A percentile compares a stretch with the other conserved stretches of the same genome.
Conservation (phyloP, 139 green algal genomes). For the Micromonas pusilla region DNA sequence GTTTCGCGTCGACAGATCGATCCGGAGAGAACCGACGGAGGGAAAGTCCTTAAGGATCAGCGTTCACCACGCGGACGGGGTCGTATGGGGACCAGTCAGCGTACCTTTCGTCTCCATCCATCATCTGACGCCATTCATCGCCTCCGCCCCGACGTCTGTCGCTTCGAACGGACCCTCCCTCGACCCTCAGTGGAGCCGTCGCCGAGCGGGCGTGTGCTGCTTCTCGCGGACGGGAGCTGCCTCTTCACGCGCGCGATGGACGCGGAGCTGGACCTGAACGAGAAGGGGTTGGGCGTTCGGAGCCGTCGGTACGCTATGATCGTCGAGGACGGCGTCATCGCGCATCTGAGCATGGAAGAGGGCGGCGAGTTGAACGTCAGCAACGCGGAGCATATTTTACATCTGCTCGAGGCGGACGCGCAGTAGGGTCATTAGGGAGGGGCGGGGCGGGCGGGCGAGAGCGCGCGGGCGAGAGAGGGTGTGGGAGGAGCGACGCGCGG, state of each 20-base stretch:
- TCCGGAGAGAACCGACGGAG: too few relatives aligned
- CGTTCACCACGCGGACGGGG: too few relatives aligned
- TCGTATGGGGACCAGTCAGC: constrained; percentile 56
- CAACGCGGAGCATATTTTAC: constrained; percentile 82
- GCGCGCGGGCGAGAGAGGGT: not conserved
- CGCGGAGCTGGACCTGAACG: constrained; percentile 68
- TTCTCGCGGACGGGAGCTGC: constrained; percentile 45
- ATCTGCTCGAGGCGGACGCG: not conserved
- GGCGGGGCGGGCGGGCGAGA: too few relatives aligned
- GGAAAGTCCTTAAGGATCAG: too few relatives aligned
- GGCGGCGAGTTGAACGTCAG: constrained; percentile 91
- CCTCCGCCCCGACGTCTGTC: too few relatives aligned
- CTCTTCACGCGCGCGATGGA: constrained; percentile 53
- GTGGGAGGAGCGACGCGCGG: not conserved
- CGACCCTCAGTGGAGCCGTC: too few relatives aligned
- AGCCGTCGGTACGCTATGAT: constrained; percentile 84
- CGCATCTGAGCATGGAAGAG: constrained; percentile 86
- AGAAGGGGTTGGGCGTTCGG: constrained; percentile 83
- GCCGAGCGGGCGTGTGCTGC: constrained; percentile 27
- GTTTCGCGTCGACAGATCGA: too few relatives aligned
- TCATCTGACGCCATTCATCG: not conserved
- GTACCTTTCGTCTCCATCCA: not conserved
- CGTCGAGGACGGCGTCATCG: constrained; percentile 74
- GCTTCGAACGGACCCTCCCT: not conserved
- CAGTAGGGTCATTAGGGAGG: not conserved